phyloP scores from a whole-genome alignment of 805 yeast genomes.

The Saccharomyces mikatae region DNA sequence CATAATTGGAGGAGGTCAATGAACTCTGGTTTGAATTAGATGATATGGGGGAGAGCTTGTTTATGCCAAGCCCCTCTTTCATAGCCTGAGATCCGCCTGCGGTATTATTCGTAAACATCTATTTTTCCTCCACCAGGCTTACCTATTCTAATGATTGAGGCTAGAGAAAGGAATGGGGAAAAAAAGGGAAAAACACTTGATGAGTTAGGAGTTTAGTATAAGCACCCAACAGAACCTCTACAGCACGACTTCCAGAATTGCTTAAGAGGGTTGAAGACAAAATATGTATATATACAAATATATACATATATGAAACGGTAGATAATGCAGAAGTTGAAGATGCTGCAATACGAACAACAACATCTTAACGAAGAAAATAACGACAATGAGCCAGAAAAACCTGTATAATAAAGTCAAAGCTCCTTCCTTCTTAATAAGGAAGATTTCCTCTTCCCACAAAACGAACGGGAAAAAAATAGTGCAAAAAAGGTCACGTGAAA shows the following conservation, averaged over 20 bases:
- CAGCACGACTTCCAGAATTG: not conserved
- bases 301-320: not conserved
- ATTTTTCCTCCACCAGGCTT: not conserved
- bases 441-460: not conserved
- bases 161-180: not conserved
- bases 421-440: not conserved
- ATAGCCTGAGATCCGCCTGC: not conserved
- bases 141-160: not conserved
- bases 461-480: not conserved
- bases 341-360: not conserved
- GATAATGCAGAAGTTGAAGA: not conserved
- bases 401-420: not conserved
- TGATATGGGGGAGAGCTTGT: not conserved
- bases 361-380: not conserved
- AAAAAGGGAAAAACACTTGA: not conserved
- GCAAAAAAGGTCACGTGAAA: not conserved
- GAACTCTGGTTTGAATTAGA: constrained; percentile 4
- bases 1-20: constrained; percentile 25
- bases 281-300: too few relatives aligned
- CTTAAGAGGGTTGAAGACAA: not conserved
- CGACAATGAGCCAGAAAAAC: not conserved
- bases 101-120: not conserved
- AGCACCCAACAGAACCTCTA: not conserved
- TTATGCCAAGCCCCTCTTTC: not conserved
- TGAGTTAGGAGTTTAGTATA: not conserved